Evolutionary conservation across 148 eudicot genomes (phyloP).

Genomic region (Talinum fruticosum): DNA sequence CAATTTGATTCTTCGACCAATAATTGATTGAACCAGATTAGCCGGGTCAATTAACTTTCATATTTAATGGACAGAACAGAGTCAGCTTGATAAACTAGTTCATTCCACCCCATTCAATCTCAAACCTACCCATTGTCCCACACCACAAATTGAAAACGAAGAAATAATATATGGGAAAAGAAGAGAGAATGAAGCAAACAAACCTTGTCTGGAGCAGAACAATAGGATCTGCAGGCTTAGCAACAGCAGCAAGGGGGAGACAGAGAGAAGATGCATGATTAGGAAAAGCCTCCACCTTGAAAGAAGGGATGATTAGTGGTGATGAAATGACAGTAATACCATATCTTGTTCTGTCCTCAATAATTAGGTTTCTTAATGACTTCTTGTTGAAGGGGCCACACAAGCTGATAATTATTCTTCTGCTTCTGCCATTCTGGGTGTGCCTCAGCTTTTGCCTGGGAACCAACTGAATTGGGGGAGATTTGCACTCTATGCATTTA

Average conservation of each 20-base stretch:
- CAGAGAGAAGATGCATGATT: slow-evolving; percentile 1
- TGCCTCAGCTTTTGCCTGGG: not conserved
- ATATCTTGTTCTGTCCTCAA: not conserved
- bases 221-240: slow-evolving; percentile 19
- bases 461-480: slow-evolving; percentile 10
- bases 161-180: not conserved
- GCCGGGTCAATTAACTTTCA: not conserved
- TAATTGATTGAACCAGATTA: too few species aligned
- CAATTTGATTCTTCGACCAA: not conserved
- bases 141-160: not conserved
- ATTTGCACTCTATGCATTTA: slow-evolving; percentile 23
- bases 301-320: not conserved
- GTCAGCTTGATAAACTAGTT: not conserved
- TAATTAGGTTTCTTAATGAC: too few species aligned
- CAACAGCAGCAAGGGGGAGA: slow-evolving; percentile 22
- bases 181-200: not conserved
- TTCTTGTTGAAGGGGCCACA: not conserved
- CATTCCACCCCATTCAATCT: not conserved
- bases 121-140: too few species aligned
- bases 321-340: not conserved
- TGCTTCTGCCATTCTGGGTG: not conserved
- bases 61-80: too few species aligned
- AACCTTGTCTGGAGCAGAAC: slow-evolving; percentile 23
- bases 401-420: not conserved
- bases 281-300: slow-evolving; percentile 14